Conservation (phyloP, 331 rosid genomes). For the Quercus lobata region DNA sequence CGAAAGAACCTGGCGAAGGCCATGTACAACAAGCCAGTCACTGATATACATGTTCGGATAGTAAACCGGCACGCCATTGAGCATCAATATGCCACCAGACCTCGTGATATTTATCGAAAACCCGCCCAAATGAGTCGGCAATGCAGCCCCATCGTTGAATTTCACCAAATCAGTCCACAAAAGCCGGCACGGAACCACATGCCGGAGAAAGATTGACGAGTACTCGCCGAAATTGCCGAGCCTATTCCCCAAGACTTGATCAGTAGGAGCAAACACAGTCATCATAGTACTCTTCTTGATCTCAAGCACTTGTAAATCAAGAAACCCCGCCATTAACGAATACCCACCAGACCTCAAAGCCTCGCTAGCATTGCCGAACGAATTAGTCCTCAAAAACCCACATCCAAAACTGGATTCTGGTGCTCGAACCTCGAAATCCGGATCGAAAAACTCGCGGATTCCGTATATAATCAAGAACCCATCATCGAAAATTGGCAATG, state of each 20-base stretch:
- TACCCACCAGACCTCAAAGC: slow-evolving; percentile 42
- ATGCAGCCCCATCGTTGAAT: slow-evolving; percentile 30
- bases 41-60: slow-evolving; percentile 41
- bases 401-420: slow-evolving; percentile 24
- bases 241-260: slow-evolving; percentile 32
- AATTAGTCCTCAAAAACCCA: slow-evolving; percentile 11
- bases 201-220: slow-evolving; percentile 60
- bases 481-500: slow-evolving; percentile 53
- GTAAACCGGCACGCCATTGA: slow-evolving; percentile 58
- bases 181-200: slow-evolving; percentile 62
- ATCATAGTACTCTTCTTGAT: slow-evolving; percentile 29
- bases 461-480: slow-evolving; percentile 59
- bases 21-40: slow-evolving; percentile 64
- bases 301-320: slow-evolving; percentile 50
- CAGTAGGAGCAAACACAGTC: slow-evolving; percentile 73
- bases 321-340: slow-evolving; percentile 59
- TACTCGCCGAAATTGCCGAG: slow-evolving; percentile 27
- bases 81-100: slow-evolving; percentile 38
- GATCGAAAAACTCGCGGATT: slow-evolving; percentile 51
- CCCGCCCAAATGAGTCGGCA: slow-evolving; percentile 59
- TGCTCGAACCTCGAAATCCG: slow-evolving; percentile 28
- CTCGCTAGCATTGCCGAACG: slow-evolving; percentile 37
- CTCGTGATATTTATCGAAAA: slow-evolving; percentile 41
- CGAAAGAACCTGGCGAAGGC: slow-evolving; percentile 46
- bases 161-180: slow-evolving; percentile 56